Base-by-base conservation (phyloP, 768 basidiomycete species). In the Mycena alexandri region DNA sequence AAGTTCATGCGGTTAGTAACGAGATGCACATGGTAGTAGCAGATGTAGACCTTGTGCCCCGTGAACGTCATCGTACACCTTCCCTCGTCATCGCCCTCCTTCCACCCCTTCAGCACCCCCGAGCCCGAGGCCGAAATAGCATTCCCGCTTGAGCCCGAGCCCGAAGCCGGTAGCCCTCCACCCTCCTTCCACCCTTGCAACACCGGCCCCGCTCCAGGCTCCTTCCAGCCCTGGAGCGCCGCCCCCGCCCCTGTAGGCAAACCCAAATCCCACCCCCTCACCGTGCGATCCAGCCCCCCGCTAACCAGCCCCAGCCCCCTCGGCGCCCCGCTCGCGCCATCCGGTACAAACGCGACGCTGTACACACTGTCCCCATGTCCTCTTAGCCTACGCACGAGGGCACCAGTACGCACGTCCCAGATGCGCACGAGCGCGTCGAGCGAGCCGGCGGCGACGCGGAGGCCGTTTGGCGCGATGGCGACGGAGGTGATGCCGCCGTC, bases 11-110 rank as follows among this genome's bases (percentile, higher is more conserved):
- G 12, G 34, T 38, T 14, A 38, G 38, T 2, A 13, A 5, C 22
- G 19, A 25, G 16, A 29, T 29, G 29, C 3, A 29, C 3, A 29
- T 3, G 29, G 29, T 29, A 29, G 6, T 29, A 29, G 29, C 25
- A 24, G 19, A 86, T 89, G 77, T 86, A 11, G 84, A 78, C 95
- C 90, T 95, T 96, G 79, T 97, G 96, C 13, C 96, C 96, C 61
- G 86, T 89, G 73, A 97, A 91, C 72, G 94, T 93, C 86, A 93
- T 92, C 73, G 89, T 89, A 75, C 93, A 94, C 63, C 80, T 78
- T 50, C 82, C 81, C 62, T 72, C 24, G 67, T 69, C 67, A 25
- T 68, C 93, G 83, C 63, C 94, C 81, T 82, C 94, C 90, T 82
- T 93, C 65, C 65, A 62, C 16, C 62, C 70, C 47, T 67, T 68